Percentiles rank a stretch among this genome's conserved stretches.
phyloP scores from a whole-genome alignment of 768 basidiomycete species.

The Daedaleopsis nitida region DNA sequence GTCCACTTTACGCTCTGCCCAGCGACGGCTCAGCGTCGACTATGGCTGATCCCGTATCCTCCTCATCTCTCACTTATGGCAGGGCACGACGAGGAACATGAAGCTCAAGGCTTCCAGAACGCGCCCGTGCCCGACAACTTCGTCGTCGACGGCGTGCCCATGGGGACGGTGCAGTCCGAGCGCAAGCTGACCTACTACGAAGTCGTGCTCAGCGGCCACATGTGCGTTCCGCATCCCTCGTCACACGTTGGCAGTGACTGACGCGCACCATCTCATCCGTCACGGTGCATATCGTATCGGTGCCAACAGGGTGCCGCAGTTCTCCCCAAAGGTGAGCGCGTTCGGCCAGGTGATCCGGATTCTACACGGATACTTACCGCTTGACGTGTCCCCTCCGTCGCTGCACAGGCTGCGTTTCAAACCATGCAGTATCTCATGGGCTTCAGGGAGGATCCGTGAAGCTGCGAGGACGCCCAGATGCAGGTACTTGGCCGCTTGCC shows the following conservation, averaged over 20 bases:
- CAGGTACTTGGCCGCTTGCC: too few species aligned
- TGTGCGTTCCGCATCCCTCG: conserved; percentile 46
- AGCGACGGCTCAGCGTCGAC: too few species aligned
- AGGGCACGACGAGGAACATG: conserved; percentile 4
- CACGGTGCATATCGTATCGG: neutral
- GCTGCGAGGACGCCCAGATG: too few species aligned
- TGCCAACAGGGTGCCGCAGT: neutral
- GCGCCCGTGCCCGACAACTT: conserved; percentile 68
- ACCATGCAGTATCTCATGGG: neutral
- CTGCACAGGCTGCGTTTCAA: neutral
- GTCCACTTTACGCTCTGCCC: too few species aligned
- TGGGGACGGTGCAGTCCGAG: conserved; percentile 66
- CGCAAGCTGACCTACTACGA: conserved; percentile 70
- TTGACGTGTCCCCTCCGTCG: neutral
- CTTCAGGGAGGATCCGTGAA: neutral
- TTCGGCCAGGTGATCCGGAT: neutral
- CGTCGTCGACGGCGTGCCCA: conserved; percentile 68
- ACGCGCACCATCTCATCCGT: too few species aligned
- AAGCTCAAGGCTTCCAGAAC: conserved; percentile 74
- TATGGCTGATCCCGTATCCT: too few species aligned
- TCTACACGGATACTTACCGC: neutral
- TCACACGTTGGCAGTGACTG: too few species aligned
- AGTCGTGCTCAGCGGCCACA: conserved; percentile 70
- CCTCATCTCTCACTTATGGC: too few species aligned
- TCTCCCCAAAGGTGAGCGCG: neutral